phyloP scores from a whole-genome alignment of 2,329 filamentous ascomycete genomes.

The Xylaria sp. region DNA sequence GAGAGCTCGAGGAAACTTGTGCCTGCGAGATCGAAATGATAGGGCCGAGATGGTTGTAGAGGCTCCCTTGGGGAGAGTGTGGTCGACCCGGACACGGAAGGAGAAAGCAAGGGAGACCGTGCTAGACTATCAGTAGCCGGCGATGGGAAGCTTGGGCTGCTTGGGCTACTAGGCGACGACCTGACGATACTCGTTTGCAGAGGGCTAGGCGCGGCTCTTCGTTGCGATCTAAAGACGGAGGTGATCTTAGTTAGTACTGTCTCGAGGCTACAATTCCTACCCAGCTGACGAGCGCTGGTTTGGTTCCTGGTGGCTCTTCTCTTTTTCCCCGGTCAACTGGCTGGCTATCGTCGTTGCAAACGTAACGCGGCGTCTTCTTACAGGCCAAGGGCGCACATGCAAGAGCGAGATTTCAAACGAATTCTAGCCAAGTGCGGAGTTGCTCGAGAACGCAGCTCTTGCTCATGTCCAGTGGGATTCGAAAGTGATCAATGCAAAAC shows the following conservation, averaged over 20 bases:
- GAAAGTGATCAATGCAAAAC: slow-evolving; percentile 23
- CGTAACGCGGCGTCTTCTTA: slow-evolving; percentile 31
- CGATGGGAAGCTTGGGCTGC: slow-evolving; percentile 51
- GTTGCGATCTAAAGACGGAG: slow-evolving; percentile 56
- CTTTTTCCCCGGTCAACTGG: slow-evolving; percentile 1
- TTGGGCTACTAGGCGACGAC: slow-evolving; percentile 56
- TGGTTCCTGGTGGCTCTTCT: slow-evolving; percentile 16
- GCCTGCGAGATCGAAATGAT: slow-evolving; percentile 21
- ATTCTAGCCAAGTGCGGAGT: slow-evolving; percentile 15
- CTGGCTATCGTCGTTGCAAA: slow-evolving; percentile 20
- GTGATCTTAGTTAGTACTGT: slow-evolving; percentile 49
- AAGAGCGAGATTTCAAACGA: slow-evolving; percentile 17
- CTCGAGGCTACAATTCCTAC: slow-evolving; percentile 21
- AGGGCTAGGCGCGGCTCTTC: slow-evolving; percentile 61
- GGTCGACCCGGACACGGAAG: slow-evolving; percentile 26
- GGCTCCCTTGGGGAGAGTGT: slow-evolving; percentile 12
- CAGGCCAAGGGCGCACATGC: slow-evolving; percentile 30
- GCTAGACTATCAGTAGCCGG: slow-evolving; percentile 42
- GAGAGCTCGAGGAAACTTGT: slow-evolving; percentile 37
- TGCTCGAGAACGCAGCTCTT: slow-evolving; percentile 12
- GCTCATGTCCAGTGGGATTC: slow-evolving; percentile 23
- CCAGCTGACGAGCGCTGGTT: slow-evolving; percentile 39
- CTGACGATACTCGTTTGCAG: slow-evolving; percentile 55
- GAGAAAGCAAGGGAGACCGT: slow-evolving; percentile 46
- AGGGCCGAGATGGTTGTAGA: slow-evolving; percentile 16